Conservation (phyloP, 2,329 filamentous ascomycete species). For the Ceratocystis diversiconidia region DNA sequence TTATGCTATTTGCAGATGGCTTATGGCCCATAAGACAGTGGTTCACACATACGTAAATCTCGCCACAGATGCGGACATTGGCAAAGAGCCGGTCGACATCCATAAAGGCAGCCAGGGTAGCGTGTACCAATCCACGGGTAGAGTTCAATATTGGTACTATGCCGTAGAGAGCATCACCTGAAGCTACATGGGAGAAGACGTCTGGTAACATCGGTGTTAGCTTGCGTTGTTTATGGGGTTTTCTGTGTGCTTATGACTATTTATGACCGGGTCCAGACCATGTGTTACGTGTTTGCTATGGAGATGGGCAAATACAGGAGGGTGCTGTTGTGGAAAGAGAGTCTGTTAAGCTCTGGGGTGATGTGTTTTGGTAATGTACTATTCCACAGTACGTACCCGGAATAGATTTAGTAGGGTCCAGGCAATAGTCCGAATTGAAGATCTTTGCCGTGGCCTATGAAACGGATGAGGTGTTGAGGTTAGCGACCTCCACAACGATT, state of each 20-base stretch:
- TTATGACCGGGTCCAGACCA: neutral
- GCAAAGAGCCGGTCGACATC: slow-evolving; percentile 51
- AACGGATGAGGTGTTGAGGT: neutral
- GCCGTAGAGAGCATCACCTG: slow-evolving; percentile 49
- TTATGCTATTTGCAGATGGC: slow-evolving; percentile 15
- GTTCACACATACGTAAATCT: slow-evolving; percentile 75
- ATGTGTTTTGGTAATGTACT: too few relatives aligned
- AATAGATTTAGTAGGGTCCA: slow-evolving; percentile 39
- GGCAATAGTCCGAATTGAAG: slow-evolving; percentile 36
- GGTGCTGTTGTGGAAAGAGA: neutral
- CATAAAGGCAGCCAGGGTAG: slow-evolving; percentile 78
- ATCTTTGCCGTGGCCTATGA: slow-evolving; percentile 32
- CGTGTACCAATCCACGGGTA: slow-evolving; percentile 81
- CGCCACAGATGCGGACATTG: slow-evolving; percentile 62
- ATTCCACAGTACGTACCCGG: slow-evolving; percentile 26
- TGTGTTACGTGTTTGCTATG: neutral
- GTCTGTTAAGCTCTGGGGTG: too few relatives aligned
- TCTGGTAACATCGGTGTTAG: slow-evolving; percentile 33
- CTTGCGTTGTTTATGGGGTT: neutral
- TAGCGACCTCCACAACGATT: neutral
- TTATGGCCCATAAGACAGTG: slow-evolving; percentile 64
- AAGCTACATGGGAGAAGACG: slow-evolving; percentile 67
- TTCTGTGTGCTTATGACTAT: neutral
- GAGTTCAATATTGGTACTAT: slow-evolving; percentile 95
- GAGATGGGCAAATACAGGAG: neutral